Percentiles rank a stretch among this genome's conserved stretches.
Conservation (phyloP, 2,329 filamentous ascomycete genomes). For the Phaeosphaeriaceae sp. region DNA sequence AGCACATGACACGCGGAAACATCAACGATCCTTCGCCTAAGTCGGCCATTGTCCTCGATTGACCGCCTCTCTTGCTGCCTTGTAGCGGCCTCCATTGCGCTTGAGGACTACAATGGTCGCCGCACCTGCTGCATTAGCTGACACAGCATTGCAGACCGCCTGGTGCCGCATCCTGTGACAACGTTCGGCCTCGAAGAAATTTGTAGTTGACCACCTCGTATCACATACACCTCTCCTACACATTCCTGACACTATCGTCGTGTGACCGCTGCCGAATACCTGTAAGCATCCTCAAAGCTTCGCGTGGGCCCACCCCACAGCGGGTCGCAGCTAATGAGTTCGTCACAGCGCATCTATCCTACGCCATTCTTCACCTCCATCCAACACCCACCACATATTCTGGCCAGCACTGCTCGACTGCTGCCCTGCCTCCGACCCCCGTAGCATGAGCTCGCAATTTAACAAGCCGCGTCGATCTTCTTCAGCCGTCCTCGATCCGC, state of each 20-base stretch:
- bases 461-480: conserved; percentile 47
- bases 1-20: neutral
- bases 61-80: neutral
- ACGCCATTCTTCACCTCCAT: conserved; percentile 10
- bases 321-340: neutral
- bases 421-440: conserved; percentile 24
- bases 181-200: neutral
- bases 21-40: neutral
- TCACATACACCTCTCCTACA: conserved; percentile 11
- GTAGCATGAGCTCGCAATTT: conserved; percentile 53
- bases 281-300: conserved; percentile 23
- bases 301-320: conserved; percentile 11
- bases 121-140: neutral
- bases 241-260: conserved; percentile 16
- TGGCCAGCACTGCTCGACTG: conserved; percentile 12
- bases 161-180: too few species aligned
- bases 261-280: conserved; percentile 17
- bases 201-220: neutral
- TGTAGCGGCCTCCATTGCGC: neutral
- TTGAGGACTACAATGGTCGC: neutral
- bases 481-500: conserved; percentile 59
- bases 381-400: conserved; percentile 11
- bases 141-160: neutral
- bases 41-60: neutral
- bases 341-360: neutral